A percentile compares a stretch with the other conserved stretches of the same genome.
These are phyloP conservation scores for Serendipita indica DNA, from an alignment of 768 basidiomycete species.

Conservation along the genomic window DNA sequence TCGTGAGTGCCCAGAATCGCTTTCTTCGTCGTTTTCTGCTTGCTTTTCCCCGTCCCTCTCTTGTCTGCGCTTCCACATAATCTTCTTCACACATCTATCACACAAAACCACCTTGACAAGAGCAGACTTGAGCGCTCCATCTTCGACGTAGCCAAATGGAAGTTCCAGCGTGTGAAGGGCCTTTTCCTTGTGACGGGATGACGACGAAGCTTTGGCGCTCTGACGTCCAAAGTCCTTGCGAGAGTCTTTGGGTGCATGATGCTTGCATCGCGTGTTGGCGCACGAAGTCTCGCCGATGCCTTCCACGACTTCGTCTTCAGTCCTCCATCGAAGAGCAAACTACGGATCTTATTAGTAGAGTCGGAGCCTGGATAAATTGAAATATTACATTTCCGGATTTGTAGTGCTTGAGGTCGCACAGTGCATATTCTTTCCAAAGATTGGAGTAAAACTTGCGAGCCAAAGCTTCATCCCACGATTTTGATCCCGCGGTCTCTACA, in stretches of 20 bases:
- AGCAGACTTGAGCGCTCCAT: conserved; percentile 54
- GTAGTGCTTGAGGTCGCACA: conserved; percentile 92
- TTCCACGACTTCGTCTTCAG: conserved; percentile 75
- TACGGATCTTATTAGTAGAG: conserved; percentile 22
- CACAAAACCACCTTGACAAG: conserved; percentile 89
- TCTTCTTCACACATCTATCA: conserved; percentile 58
- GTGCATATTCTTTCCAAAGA: conserved; percentile 82
- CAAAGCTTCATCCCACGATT: conserved; percentile 70
- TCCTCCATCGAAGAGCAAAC: conserved; percentile 89
- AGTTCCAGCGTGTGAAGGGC: conserved; percentile 65
- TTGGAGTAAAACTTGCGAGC: conserved; percentile 78
- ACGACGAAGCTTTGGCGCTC: background rate
- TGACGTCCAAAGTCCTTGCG: background rate
- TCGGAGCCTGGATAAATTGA: background rate
- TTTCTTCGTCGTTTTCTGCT: no score
- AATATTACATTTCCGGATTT: conserved; percentile 64
- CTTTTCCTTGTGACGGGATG: conserved; percentile 17
- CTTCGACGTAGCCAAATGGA: conserved; percentile 79
- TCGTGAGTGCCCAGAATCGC: background rate
- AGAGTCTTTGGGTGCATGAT: conserved; percentile 29
- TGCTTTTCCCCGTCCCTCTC: background rate
- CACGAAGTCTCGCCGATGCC: conserved; percentile 80
- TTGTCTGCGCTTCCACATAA: conserved; percentile 71
- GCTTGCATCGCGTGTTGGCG: conserved; percentile 71
- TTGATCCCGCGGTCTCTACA: conserved; percentile 19